Conservation (phyloP, 2,329 filamentous ascomycete species). For the Curvularia spicifera region DNA sequence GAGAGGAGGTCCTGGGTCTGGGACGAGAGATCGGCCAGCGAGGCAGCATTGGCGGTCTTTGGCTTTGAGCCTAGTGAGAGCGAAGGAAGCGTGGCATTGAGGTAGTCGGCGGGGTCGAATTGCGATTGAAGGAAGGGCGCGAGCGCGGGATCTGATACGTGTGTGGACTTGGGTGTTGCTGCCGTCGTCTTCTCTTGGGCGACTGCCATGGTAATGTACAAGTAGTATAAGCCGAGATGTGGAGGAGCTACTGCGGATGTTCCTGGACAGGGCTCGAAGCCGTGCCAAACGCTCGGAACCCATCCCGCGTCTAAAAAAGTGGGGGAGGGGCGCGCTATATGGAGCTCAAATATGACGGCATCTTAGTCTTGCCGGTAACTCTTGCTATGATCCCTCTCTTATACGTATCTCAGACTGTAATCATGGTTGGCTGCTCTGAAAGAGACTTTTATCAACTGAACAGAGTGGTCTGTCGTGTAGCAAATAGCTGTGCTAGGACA, state of each 20-base stretch:
- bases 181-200: constrained; percentile 21
- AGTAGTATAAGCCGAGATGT: constrained; percentile 13
- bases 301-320: constrained; percentile 15
- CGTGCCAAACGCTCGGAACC: constrained; percentile 23
- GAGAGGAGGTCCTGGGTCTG: constrained; percentile 86
- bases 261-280: constrained; percentile 21
- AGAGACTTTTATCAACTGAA: not conserved
- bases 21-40: constrained; percentile 77
- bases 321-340: constrained; percentile 27
- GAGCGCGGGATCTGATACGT: constrained; percentile 75
- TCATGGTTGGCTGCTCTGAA: not conserved
- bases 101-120: constrained; percentile 85
- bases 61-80: constrained; percentile 60
- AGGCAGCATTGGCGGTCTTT: constrained; percentile 55
- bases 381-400: not conserved
- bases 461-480: not conserved
- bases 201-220: constrained; percentile 33
- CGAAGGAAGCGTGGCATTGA: constrained; percentile 79
- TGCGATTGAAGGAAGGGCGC: constrained; percentile 74
- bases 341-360: constrained; percentile 9
- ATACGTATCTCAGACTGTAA: not conserved
- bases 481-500: not conserved
- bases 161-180: constrained; percentile 47
- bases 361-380: not conserved
- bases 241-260: constrained; percentile 18